These are phyloP conservation scores for Voacanga thouarsii DNA, from an alignment of 257 asterid species.

Conservation along the genomic window DNA sequence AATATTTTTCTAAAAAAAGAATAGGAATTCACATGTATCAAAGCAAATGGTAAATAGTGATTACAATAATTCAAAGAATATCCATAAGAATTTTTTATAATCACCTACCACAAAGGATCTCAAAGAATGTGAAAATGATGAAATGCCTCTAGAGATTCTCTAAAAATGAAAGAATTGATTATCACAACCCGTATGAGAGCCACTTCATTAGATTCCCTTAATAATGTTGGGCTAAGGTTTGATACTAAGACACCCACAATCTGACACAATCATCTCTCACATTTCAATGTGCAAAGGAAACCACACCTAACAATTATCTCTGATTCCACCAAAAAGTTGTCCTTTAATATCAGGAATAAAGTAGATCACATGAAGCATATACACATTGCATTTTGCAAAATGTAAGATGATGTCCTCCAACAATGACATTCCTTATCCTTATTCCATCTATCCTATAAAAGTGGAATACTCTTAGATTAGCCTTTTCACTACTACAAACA, in stretches of 20 bases:
- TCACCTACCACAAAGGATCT: slow-evolving; percentile 12
- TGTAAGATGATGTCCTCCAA: neutral
- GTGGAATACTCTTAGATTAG: neutral
- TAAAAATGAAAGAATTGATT: slow-evolving; percentile 16
- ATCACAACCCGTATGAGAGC: slow-evolving; percentile 50
- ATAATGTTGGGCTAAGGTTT: slow-evolving; percentile 35
- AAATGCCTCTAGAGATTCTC: slow-evolving; percentile 33
- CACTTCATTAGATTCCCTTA: slow-evolving; percentile 62
- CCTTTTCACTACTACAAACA: neutral
- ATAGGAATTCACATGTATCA: too few species aligned
- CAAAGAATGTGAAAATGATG: slow-evolving; percentile 4
- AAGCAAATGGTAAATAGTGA: neutral
- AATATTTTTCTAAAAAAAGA: too few species aligned
- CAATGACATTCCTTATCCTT: neutral
- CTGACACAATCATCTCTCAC: too few species aligned
- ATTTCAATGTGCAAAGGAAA: slow-evolving; percentile 2
- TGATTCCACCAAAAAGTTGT: slow-evolving; percentile 14
- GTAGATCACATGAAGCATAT: neutral
- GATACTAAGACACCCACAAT: slow-evolving; percentile 52
- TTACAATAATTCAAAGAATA: slow-evolving; percentile 8
- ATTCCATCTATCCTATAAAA: neutral
- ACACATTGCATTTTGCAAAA: neutral
- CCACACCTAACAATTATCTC: neutral
- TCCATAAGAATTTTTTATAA: neutral
- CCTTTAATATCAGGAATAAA: slow-evolving; percentile 18